A percentile compares a stretch with the other conserved stretches of the same genome.
Conservation (phyloP, 768 basidiomycete species). For the Boletus sp. region DNA sequence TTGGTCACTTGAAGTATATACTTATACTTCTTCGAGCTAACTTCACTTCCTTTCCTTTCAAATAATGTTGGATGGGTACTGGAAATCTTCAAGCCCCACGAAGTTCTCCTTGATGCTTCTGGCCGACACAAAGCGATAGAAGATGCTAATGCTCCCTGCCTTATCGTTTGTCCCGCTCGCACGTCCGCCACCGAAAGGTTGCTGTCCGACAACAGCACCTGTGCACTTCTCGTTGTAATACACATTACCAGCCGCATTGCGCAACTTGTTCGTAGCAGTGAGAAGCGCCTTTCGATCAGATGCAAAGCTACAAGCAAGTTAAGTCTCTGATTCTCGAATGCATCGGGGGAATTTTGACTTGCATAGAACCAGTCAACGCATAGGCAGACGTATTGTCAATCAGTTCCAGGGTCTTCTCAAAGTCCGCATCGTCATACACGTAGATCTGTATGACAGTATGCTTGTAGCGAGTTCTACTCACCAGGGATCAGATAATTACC, state of each 20-base stretch:
- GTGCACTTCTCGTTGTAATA: slow-evolving; percentile 99
- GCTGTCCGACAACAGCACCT: slow-evolving; percentile 95
- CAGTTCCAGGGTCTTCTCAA: slow-evolving; percentile 81
- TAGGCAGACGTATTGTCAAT: slow-evolving; percentile 87
- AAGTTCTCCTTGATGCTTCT: slow-evolving; percentile 98
- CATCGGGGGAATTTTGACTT: slow-evolving; percentile 29
- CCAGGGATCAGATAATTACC: slow-evolving; percentile 39
- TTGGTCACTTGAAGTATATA: neutral
- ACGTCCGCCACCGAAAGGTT: slow-evolving; percentile 95
- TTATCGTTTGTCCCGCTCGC: slow-evolving; percentile 98
- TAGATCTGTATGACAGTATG: slow-evolving; percentile 53
- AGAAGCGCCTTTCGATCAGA: slow-evolving; percentile 78
- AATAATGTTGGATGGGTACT: slow-evolving; percentile 85
- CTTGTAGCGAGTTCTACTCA: neutral
- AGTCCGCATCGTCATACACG: slow-evolving; percentile 86
- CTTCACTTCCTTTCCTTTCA: slow-evolving; percentile 30
- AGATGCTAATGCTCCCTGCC: slow-evolving; percentile 79
- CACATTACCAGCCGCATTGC: slow-evolving; percentile 92
- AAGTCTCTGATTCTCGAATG: slow-evolving; percentile 7
- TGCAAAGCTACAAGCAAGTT: slow-evolving; percentile 61
- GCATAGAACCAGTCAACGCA: slow-evolving; percentile 95
- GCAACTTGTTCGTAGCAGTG: slow-evolving; percentile 75
- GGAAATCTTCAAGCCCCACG: slow-evolving; percentile 73
- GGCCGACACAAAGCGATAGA: slow-evolving; percentile 80
- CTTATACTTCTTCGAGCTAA: neutral